Evolutionary conservation across 805 yeast genomes (phyloP).

Genomic region (Pichia cephalocereana): DNA sequence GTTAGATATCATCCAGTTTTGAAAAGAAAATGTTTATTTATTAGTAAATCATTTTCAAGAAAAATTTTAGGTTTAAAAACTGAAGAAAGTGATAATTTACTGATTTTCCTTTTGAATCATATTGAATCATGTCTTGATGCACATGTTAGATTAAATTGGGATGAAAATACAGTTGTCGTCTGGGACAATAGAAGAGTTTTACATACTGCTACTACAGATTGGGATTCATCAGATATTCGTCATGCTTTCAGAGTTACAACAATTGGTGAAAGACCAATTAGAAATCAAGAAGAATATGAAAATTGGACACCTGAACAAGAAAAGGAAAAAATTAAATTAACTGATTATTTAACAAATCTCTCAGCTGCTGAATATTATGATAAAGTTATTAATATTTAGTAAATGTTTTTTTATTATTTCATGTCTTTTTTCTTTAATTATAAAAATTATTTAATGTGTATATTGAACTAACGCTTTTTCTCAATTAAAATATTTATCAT

Average conservation of each 20-base stretch:
- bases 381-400: neutral
- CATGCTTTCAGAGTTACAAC: slow-evolving; percentile 70
- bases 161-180: slow-evolving; percentile 56
- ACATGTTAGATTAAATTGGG: slow-evolving; percentile 64
- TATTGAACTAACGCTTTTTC: too few relatives aligned
- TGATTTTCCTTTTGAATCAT: slow-evolving; percentile 46
- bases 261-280: slow-evolving; percentile 57
- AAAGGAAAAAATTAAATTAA: slow-evolving; percentile 8
- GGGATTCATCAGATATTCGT: slow-evolving; percentile 56
- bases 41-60: slow-evolving; percentile 55
- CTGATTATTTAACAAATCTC: slow-evolving; percentile 10
- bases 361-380: slow-evolving; percentile 15
- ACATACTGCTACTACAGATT: slow-evolving; percentile 63
- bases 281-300: slow-evolving; percentile 22
- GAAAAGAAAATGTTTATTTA: slow-evolving; percentile 46
- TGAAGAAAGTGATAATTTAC: slow-evolving; percentile 26
- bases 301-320: slow-evolving; percentile 24
- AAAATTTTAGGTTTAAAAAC: slow-evolving; percentile 23
- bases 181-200: slow-evolving; percentile 73
- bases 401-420: too few relatives aligned
- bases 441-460: neutral
- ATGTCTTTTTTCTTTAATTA: too few relatives aligned
- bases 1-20: slow-evolving; percentile 69
- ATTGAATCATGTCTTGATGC: slow-evolving; percentile 45
- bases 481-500: slow-evolving; percentile 26